Evolutionary conservation across 495 filamentous ascomycete genomes (phyloP), one percentile per base, ranked within the genome.

Genomic region (Trichoderma parareesei): DNA sequence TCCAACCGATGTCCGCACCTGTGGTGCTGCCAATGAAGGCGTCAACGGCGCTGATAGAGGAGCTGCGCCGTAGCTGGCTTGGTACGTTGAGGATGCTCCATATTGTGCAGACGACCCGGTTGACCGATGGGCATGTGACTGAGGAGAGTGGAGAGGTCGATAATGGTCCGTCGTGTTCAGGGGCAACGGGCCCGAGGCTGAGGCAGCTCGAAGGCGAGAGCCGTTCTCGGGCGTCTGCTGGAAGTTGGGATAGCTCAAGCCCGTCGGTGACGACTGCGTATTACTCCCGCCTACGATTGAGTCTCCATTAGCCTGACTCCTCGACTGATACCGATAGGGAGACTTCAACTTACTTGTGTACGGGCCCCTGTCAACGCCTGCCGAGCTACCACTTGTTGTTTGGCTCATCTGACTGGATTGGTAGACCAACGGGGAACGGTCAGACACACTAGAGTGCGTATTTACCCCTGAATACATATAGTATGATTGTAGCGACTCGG

Each of bases 11-110:
- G 49, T 2, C 35, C 49, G 49, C 14, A 6, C 5, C 11, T 4
- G 49, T 33, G 49, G 49, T 3, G 18, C 20, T 55, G 49, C 49
- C 49, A 55, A 18, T 27, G 49, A 55, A 55, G 49, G 49, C 11
- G 49, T 57, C 7, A 57, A 20, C 37, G 82, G 81, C 14, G 81
- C 81, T 6, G 80, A 77, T 3, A 85, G 71, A 3, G 82, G 82
- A 14, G 82, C 81, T 13, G 79, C 80, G 4, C 80, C 78, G 65
- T 82, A 84, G 64, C 81, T 76, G 42, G 74, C 73, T 42, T 81
- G 78, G 72, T 84, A 78, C 13, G 79, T 74, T 42, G 78, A 77
- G 64, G 77, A 70, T 11, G 65, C 66, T 16, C 75, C 73, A 42
- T 79, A 72, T 18, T 80, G 78, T 0, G 76, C 55, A 11, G 75